Base-by-base conservation (phyloP, 2,329 filamentous ascomycete species). In the Alternaria sp. region DNA sequence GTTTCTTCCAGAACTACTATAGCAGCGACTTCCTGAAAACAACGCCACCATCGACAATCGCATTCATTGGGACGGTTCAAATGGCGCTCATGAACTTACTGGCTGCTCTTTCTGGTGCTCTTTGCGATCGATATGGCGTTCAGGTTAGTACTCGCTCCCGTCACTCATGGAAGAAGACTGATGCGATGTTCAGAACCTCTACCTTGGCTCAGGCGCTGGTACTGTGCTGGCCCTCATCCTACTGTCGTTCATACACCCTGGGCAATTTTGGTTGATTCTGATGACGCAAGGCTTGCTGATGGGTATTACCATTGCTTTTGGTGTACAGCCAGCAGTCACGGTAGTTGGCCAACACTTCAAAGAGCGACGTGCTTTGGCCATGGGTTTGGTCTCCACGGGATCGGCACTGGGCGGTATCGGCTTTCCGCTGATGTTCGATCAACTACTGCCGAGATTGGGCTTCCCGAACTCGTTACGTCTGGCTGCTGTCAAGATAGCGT, bases 101-200 rank as follows among this genome's bases (percentile, higher is more conserved):
- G 64, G 87, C 88, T 0, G 86, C 88, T 0, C 66, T 91, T 6
- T 83, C 88, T n/a, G 90, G 90, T 1, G 85, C 85, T 17, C 51
- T 90, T 0, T 91, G 86, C 68, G 90, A 92, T 70, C 83, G 78
- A 32, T 87, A 87, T 59, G 89, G 90, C 0, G 85, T 89, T 0
- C 82, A 84, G 40, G 83, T 80, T 19, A 67, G 83, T 19, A 60
- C 79, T 13, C 36, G 5, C 23, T 26, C 6, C 9, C 32, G 19
- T 28, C 21, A 40, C n/a, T 21, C 30, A 12, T 23, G 13, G 30
- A 25, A 4, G 5, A 30, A 3, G 15, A 36, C 59, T 67, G 12
- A 69, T 9, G 7, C 7, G 17, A n/a, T 10, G 64, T 73, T 19
- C 46, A 78, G 76, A 73, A 67, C 45, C 69, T 77, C 3, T 74